phyloP scores from a whole-genome alignment of 202 grass and related monocot species.

The Panicum virgatum region DNA sequence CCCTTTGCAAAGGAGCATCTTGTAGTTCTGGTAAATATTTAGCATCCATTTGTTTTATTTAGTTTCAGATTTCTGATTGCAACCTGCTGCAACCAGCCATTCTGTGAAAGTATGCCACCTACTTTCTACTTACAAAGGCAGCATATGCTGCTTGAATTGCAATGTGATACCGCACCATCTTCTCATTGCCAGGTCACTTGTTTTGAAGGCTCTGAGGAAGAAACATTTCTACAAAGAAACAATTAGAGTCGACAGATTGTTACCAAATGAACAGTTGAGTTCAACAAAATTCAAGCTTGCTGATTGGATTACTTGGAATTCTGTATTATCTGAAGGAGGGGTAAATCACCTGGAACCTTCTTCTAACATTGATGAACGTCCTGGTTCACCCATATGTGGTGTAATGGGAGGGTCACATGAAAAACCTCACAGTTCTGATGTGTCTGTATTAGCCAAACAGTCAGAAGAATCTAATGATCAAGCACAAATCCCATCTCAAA shows the following conservation, averaged over 20 bases:
- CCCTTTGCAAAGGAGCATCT: slow-evolving; percentile 6
- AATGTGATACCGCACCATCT: slow-evolving; percentile 1
- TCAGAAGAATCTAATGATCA: neutral
- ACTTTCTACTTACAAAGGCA: neutral
- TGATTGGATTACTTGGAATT: slow-evolving; percentile 68
- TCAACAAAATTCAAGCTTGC: slow-evolving; percentile 39
- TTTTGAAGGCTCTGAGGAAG: slow-evolving; percentile 66
- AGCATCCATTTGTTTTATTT: neutral
- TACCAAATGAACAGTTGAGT: slow-evolving; percentile 51
- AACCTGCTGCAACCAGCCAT: neutral
- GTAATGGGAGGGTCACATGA: slow-evolving; percentile 20
- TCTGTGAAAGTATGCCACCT: neutral
- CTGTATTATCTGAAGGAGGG: slow-evolving; percentile 52
- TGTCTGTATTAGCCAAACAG: slow-evolving; percentile 6
- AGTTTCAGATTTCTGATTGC: neutral
- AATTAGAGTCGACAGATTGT: slow-evolving; percentile 63
- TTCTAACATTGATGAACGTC: slow-evolving; percentile 31
- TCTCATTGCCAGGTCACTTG: slow-evolving; percentile 46
- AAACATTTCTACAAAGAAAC: slow-evolving; percentile 87
- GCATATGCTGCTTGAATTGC: neutral
- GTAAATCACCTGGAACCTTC: slow-evolving; percentile 43
- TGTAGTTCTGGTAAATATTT: no score
- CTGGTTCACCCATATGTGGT: slow-evolving; percentile 45
- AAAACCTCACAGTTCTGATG: slow-evolving; percentile 25
- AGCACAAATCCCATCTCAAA: slow-evolving; percentile 18